Base-by-base conservation (phyloP, 1,284 basidiomycete species). In the Chalciporus sp. region DNA sequence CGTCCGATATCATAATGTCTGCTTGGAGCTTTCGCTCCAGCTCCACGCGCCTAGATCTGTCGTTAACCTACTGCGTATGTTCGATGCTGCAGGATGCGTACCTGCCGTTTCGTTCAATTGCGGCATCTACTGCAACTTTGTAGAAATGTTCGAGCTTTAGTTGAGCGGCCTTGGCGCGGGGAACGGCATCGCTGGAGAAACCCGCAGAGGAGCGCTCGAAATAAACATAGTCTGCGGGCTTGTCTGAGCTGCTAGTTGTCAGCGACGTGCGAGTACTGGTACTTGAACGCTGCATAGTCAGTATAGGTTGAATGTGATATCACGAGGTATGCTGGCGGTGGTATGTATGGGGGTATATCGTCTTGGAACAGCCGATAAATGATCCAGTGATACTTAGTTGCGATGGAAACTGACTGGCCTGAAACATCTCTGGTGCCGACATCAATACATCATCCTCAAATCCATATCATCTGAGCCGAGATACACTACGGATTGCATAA, bases 81-180 rank as follows among this genome's bases (percentile, higher is more conserved):
- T 42, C 52, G 47, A 10, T 10, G 7, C 6, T 27, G 42, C 19
- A 42, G 42, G 19, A 19, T 48, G 62, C 79, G 55, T 64, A 92
- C 90, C 94, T 81, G 51, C 86, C 82, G 68, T 95, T 95, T 50
- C 94, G 78, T 66, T 94, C 92, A 40, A 97, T 90, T 28, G 94
- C 94, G 53, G 91, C 85, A 72, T 95, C 92, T 27, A 97, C 94
- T 1, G 90, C 90, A 52, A 94, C 84, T 71, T 95, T 95, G 75
- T 96, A 97, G 65, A 86, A 94, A 68, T 94, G 86, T 72, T 96
- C 94, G 49, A 96, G 78, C 73, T 94, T 95, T 71, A 96, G 78
- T 71, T 95, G 94, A 14, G 94, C 93, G 39, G 85, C 85, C 63
- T 92, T 94, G 10, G 92, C 91, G 63, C 90, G 88, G 42, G 92